These are phyloP conservation scores for Arachnomyces sp. DNA, from an alignment of 2,329 filamentous ascomycete species.

Conservation along the genomic window DNA sequence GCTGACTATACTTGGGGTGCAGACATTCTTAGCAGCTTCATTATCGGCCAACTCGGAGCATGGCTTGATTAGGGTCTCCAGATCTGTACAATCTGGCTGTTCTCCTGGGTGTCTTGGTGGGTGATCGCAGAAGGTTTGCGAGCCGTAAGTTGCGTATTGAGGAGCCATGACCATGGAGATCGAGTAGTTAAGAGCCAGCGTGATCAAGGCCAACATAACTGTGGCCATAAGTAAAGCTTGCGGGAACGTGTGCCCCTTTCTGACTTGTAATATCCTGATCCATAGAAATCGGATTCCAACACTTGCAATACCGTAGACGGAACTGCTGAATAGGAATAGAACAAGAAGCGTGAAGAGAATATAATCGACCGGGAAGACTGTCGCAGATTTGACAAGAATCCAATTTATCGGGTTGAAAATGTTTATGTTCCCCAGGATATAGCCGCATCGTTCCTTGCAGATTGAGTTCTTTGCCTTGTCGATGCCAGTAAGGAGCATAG, in stretches of 20 bases:
- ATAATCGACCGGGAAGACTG: constrained; percentile 87
- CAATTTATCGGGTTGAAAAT: constrained; percentile 95
- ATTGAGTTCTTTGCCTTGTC: constrained; percentile 95
- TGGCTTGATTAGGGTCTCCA: constrained; percentile 64
- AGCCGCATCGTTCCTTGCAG: constrained; percentile 85
- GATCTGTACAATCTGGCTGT: constrained; percentile 67
- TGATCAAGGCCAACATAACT: constrained; percentile 81
- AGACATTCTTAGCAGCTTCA: constrained; percentile 67
- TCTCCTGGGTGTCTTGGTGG: constrained; percentile 54
- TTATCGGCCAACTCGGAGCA: constrained; percentile 73
- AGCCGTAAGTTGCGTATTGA: constrained; percentile 89
- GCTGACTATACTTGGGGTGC: constrained; percentile 83
- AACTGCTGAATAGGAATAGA: constrained; percentile 80
- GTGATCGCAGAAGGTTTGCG: constrained; percentile 86
- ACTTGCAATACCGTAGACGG: constrained; percentile 75
- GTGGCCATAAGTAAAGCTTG: constrained; percentile 88
- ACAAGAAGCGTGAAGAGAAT: constrained; percentile 77
- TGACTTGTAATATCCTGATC: constrained; percentile 86
- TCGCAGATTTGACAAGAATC: constrained; percentile 72
- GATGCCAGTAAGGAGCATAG: constrained; percentile 90
- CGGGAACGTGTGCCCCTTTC: constrained; percentile 79
- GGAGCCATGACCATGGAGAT: constrained; percentile 91
- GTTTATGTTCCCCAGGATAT: constrained; percentile 79
- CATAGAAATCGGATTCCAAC: constrained; percentile 95
- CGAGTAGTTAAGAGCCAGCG: constrained; percentile 85